Conservation (phyloP, 169 alveolate species). For the Eimeria necatrix region DNA sequence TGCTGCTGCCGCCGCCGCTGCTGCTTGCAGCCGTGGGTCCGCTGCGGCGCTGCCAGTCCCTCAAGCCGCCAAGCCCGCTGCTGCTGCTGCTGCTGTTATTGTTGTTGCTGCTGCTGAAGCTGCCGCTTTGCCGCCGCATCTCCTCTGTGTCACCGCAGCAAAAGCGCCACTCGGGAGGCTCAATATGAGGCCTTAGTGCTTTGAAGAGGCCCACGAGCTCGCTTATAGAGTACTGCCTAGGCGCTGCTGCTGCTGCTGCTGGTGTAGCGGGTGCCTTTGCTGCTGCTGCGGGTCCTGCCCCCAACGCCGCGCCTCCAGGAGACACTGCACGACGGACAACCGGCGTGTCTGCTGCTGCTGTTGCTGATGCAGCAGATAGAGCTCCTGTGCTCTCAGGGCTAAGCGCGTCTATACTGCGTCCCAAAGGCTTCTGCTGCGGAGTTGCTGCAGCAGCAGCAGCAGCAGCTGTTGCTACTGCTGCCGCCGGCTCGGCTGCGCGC, state of each 20-base stretch:
- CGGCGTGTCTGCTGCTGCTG: slow-evolving; percentile 46
- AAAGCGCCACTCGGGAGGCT: slow-evolving; percentile 24
- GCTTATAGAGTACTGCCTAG: not conserved
- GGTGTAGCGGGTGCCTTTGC: not conserved
- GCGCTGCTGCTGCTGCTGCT: slow-evolving; percentile 40
- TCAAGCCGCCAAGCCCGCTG: not conserved
- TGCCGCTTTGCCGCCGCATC: slow-evolving; percentile 5
- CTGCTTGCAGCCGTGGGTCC: slow-evolving; percentile 8
- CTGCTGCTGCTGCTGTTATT: slow-evolving; percentile 13
- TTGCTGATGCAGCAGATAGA: slow-evolving; percentile 11
- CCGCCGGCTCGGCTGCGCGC: slow-evolving; percentile 2
- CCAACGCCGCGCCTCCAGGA: not conserved
- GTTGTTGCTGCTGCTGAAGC: not conserved
- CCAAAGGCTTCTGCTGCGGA: not conserved
- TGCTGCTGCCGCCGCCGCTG: not conserved
- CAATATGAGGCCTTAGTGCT: slow-evolving; percentile 26
- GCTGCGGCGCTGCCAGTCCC: slow-evolving; percentile 56
- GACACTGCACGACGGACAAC: not conserved
- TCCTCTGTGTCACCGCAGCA: slow-evolving; percentile 42
- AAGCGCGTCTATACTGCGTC: not conserved
- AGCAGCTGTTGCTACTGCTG: slow-evolving; percentile 46
- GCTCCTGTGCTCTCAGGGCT: not conserved
- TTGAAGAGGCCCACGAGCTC: not conserved
- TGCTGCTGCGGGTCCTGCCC: slow-evolving; percentile 4
- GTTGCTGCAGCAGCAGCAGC: not conserved